A percentile compares a stretch with the other conserved stretches of the same genome.
Evolutionary conservation across 2,329 filamentous ascomycete genomes (phyloP).

Genomic region (Didymella glomerata): DNA sequence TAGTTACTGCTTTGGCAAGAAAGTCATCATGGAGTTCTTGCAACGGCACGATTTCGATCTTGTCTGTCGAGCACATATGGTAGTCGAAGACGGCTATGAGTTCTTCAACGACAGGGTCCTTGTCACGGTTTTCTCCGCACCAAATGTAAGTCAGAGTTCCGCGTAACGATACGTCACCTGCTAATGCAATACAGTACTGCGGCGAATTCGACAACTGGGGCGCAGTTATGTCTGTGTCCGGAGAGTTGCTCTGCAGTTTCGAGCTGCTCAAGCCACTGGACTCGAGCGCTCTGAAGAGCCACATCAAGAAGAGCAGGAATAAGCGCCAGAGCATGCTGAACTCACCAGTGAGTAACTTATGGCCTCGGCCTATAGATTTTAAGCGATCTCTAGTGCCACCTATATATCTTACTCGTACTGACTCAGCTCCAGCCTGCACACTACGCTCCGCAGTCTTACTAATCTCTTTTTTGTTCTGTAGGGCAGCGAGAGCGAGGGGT

Average conservation of each 20-base stretch:
- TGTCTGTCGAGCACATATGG: constrained; percentile 98
- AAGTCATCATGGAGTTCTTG: constrained; percentile 96
- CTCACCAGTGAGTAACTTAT: constrained; percentile 78
- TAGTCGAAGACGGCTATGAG: constrained; percentile 98
- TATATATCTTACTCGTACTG: constrained; percentile 43
- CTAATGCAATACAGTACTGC: constrained; percentile 74
- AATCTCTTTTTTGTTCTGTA: constrained; percentile 40
- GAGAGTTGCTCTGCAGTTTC: constrained; percentile 93
- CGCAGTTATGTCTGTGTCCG: constrained; percentile 96
- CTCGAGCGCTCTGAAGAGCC: constrained; percentile 93
- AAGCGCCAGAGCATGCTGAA: constrained; percentile 95
- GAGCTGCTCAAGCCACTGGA: constrained; percentile 96
- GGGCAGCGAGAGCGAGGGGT: constrained; percentile 29
- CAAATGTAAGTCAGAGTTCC: constrained; percentile 76
- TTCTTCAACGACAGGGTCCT: constrained; percentile 96
- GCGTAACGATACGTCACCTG: constrained; percentile 12
- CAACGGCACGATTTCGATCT: constrained; percentile 95
- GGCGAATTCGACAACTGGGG: constrained; percentile 99
- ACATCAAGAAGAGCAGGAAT: constrained; percentile 97
- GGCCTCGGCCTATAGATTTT: constrained; percentile 17
- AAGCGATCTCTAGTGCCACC: constrained; percentile 34
- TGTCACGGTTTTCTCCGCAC: constrained; percentile 96
- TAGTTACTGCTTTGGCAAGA: constrained; percentile 98
- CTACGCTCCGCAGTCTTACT: constrained; percentile 62
- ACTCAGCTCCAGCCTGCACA: constrained; percentile 55